Evolutionary conservation across 176 grass and related monocot species (phyloP).

Genomic region (Alopecurus myosuroides): DNA sequence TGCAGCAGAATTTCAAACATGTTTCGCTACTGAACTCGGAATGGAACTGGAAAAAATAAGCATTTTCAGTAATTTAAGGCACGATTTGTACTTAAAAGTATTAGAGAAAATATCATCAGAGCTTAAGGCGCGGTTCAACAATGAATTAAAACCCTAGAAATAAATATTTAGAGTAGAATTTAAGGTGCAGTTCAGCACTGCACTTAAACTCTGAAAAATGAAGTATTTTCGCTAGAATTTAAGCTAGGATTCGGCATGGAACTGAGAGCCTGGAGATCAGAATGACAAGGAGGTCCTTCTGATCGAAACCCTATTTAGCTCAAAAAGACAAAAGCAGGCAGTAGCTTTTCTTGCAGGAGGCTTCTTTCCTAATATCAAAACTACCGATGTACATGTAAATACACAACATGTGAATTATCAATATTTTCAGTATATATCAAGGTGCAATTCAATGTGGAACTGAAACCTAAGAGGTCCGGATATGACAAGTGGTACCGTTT

Average conservation of each 20-base stretch:
- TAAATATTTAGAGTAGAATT: neutral
- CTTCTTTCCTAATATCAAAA: constrained; percentile 9
- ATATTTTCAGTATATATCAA: neutral
- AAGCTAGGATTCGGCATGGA: neutral
- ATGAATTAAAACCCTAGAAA: neutral
- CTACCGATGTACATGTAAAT: neutral
- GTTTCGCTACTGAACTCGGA: neutral
- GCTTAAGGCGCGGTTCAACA: neutral
- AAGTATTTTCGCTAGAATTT: neutral
- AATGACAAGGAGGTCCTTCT: neutral
- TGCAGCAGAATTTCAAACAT: neutral
- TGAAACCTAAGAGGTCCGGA: constrained; percentile 7
- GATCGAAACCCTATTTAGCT: neutral
- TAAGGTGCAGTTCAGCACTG: neutral
- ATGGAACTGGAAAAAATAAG: neutral
- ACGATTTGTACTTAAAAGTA: neutral
- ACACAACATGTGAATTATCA: neutral
- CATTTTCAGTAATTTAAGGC: neutral
- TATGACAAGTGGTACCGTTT: neutral
- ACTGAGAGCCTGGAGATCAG: neutral
- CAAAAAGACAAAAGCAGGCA: constrained; percentile 5
- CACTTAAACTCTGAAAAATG: neutral
- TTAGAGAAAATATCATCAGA: neutral
- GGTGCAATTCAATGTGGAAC: neutral
- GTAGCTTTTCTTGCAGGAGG: neutral